Evolutionary conservation across 129 eudicot genomes (phyloP).

Genomic region (Scalesia atractyloides): DNA sequence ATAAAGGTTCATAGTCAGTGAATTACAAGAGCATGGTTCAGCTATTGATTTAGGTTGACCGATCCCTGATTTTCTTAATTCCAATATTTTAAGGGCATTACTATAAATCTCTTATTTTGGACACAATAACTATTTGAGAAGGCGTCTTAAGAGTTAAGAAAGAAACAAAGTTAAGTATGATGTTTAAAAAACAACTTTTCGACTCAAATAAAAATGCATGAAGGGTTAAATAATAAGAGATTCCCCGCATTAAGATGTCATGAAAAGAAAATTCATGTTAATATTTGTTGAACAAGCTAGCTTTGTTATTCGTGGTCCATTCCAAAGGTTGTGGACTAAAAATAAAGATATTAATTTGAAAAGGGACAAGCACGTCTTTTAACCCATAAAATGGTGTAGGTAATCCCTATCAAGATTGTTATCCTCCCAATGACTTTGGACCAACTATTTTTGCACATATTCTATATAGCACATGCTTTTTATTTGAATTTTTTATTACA

Average conservation of each 20-base stretch:
- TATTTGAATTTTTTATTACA: too few relatives aligned
- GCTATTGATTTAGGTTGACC: too few relatives aligned
- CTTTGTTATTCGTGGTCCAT: conserved; percentile 26
- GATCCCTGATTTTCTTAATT: too few relatives aligned
- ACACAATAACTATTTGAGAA: too few relatives aligned
- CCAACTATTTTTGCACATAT: neutral
- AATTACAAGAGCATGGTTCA: too few relatives aligned
- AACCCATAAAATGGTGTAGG: conserved; percentile 23
- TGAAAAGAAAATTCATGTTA: conserved; percentile 27
- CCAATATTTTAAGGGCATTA: too few relatives aligned
- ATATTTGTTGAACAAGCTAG: conserved; percentile 27
- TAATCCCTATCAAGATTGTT: conserved; percentile 34
- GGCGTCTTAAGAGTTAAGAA: too few relatives aligned
- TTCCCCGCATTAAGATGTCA: conserved; percentile 13
- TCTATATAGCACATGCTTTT: neutral
- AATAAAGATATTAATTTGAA: conserved; percentile 4
- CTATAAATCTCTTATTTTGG: too few relatives aligned
- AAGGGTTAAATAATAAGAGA: neutral
- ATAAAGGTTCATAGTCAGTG: too few relatives aligned
- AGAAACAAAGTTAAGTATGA: neutral
- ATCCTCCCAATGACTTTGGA: conserved; percentile 32
- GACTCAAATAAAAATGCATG: conserved; percentile 5
- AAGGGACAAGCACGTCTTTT: conserved; percentile 25
- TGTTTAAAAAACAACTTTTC: neutral
- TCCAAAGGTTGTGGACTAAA: conserved; percentile 41